These are phyloP conservation scores for Quercus cerris DNA, from an alignment of 306 rosid genomes.

Conservation along the genomic window DNA sequence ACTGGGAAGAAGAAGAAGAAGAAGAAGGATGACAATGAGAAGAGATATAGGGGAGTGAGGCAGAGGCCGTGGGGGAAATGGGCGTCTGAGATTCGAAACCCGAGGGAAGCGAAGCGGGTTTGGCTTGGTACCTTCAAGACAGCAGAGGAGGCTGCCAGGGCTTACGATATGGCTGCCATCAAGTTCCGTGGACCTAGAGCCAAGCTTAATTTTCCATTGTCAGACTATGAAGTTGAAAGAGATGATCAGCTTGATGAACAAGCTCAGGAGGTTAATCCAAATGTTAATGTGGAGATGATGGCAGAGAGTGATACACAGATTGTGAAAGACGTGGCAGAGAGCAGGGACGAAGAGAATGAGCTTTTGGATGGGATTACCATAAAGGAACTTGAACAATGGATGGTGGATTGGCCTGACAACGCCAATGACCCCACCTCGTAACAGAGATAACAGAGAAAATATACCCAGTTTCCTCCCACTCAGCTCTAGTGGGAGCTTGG, in stretches of 20 bases:
- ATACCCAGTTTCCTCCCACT: too few relatives aligned
- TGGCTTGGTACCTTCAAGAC: constrained; percentile 64
- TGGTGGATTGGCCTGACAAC: too few relatives aligned
- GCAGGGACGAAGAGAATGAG: neutral
- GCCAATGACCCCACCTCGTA: too few relatives aligned
- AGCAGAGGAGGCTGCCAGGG: constrained; percentile 57
- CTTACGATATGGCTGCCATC: constrained; percentile 56
- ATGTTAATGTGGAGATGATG: neutral
- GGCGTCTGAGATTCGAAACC: constrained; percentile 66
- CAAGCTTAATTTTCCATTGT: constrained; percentile 41
- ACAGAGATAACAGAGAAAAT: too few relatives aligned
- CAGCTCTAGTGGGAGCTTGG: too few relatives aligned
- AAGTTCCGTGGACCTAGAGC: constrained; percentile 42
- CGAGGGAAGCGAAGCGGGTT: constrained; percentile 28
- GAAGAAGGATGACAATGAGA: neutral
- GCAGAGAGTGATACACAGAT: neutral
- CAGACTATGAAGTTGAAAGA: neutral
- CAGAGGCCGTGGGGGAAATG: constrained; percentile 70
- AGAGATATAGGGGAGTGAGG: constrained; percentile 52
- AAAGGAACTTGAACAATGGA: too few relatives aligned
- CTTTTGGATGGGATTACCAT: neutral
- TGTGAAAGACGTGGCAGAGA: neutral
- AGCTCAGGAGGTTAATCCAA: neutral
- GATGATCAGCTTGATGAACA: neutral
- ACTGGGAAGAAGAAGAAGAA: neutral